phyloP scores from a whole-genome alignment of 2,329 filamentous ascomycete species.

The Hymenoscyphus occultus region DNA sequence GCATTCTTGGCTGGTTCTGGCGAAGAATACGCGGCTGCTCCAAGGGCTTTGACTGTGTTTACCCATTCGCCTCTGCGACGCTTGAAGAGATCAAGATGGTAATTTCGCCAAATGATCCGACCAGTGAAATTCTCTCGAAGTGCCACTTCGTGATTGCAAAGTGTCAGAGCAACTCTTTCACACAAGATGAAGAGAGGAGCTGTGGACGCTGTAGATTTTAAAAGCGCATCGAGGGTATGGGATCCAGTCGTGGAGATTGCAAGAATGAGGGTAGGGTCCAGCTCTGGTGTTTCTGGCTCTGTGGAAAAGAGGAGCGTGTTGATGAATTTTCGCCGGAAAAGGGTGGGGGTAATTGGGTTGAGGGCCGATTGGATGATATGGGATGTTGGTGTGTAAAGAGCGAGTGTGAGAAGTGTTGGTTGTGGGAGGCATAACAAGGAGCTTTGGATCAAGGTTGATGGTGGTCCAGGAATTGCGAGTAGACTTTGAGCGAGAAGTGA shows the following conservation, averaged over 20 bases:
- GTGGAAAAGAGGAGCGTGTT: conserved; percentile 50
- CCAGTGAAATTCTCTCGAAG: conserved; percentile 64
- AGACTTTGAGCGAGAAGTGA: conserved; percentile 79
- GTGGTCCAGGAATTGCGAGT: conserved; percentile 66
- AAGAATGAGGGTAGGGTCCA: conserved; percentile 26
- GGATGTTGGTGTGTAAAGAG: conserved; percentile 49
- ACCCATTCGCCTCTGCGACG: conserved; percentile 62
- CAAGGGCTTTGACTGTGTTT: conserved; percentile 48
- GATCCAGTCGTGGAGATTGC: conserved; percentile 60
- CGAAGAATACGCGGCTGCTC: conserved; percentile 8
- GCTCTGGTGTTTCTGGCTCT: conserved; percentile 7
- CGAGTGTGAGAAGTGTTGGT: conserved; percentile 60
- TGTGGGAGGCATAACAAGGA: conserved; percentile 60
- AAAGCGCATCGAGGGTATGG: conserved; percentile 65
- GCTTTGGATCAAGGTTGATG: conserved; percentile 69
- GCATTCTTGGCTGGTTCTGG: neutral
- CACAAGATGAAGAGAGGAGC: conserved; percentile 58
- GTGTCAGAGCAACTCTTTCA: conserved; percentile 63
- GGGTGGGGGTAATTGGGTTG: conserved; percentile 49
- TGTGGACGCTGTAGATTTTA: conserved; percentile 38
- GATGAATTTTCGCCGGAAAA: conserved; percentile 61
- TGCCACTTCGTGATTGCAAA: conserved; percentile 55
- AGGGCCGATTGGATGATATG: conserved; percentile 64
- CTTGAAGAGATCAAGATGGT: conserved; percentile 71
- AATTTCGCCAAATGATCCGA: conserved; percentile 69